Evolutionary conservation across 148 eudicot species (phyloP), one percentile per base, ranked within the genome.

Genomic region (Pharnaceum exiguum): DNA sequence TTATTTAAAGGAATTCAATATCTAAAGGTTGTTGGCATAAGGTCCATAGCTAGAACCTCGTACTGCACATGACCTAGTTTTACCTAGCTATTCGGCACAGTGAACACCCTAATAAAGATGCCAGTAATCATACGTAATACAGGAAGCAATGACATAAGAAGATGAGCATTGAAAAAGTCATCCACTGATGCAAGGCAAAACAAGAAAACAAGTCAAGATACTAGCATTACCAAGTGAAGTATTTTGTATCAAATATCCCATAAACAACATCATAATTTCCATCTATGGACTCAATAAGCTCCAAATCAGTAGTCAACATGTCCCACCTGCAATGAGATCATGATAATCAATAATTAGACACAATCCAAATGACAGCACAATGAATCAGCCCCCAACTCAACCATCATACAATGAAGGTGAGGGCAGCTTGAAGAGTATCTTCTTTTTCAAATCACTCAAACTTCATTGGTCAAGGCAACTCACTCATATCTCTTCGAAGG

Each of bases 241-340:
- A 76, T 61, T 79, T 77, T 23, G 89, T 82, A 64, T 83, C 91
- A 77, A 74, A 80, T 56, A 79, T 80, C 52, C 95, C 95, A 82
- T 89, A 89, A 17, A 94, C 77, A 70, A 94, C 89, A 77, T 94
- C 99, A 67, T 65, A 94, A 57, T 94, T 85, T 16, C 87, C 91
- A 70, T 86, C 75, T 21, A 82, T 44, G 39, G 95, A 83, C 39
- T 94, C 96, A 57, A 94, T 57, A 66, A 89, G 72, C 77, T 94
- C 87, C 67, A 94, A 66, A 57, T 89, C 89, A 75, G 85, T 74
- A 31, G 85, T 86, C 75, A 94, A 59, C 62, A 82, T 73, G 70
- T 94, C 99, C 99, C 99, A 94, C 80, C 99, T 94, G 87, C 59
- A 70, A 62, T 46, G 30, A 67, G 24, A 51, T 19, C 10, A 45